These are phyloP conservation scores for Cercis canadensis DNA, from an alignment of 306 rosid species.

Conservation along the genomic window DNA sequence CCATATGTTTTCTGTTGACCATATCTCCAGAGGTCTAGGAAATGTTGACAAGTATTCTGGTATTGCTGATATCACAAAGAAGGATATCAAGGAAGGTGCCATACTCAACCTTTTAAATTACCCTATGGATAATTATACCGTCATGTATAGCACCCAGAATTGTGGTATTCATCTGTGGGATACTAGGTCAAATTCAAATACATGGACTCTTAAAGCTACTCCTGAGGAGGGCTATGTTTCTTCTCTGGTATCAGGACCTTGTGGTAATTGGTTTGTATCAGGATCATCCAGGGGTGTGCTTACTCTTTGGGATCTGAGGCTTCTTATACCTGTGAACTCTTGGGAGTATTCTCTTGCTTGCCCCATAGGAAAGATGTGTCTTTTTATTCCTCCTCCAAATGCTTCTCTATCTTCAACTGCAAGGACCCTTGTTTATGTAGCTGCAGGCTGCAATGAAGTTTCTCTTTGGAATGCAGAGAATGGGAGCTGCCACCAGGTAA, in stretches of 20 bases:
- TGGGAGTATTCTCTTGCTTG: constrained; percentile 88
- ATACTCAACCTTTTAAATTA: constrained; percentile 70
- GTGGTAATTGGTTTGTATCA: constrained; percentile 94
- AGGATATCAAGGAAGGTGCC: constrained; percentile 93
- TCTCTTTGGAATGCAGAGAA: constrained; percentile 99
- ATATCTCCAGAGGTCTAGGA: constrained; percentile 85
- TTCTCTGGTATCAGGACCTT: constrained; percentile 78
- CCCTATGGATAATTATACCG: constrained; percentile 61
- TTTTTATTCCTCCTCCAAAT: constrained; percentile 81
- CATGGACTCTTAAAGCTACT: constrained; percentile 78
- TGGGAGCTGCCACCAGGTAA: constrained; percentile 97
- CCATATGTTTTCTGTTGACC: constrained; percentile 89
- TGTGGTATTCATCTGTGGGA: constrained; percentile 98
- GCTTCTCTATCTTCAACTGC: constrained; percentile 69
- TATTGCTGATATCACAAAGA: constrained; percentile 86
- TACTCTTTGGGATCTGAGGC: constrained; percentile 97
- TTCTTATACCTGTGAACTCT: constrained; percentile 83
- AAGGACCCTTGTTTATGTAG: constrained; percentile 94
- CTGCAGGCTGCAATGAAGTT: constrained; percentile 95
- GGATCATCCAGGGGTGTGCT: constrained; percentile 94
- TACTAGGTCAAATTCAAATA: constrained; percentile 73
- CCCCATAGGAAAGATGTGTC: constrained; percentile 90
- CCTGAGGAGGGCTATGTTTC: constrained; percentile 92
- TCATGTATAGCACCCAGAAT: constrained; percentile 93
- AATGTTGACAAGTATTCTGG: constrained; percentile 96